Evolutionary conservation across 345 rosid species (phyloP), one percentile per base, ranked within the genome.

Genomic region (Limnanthes douglasii): DNA sequence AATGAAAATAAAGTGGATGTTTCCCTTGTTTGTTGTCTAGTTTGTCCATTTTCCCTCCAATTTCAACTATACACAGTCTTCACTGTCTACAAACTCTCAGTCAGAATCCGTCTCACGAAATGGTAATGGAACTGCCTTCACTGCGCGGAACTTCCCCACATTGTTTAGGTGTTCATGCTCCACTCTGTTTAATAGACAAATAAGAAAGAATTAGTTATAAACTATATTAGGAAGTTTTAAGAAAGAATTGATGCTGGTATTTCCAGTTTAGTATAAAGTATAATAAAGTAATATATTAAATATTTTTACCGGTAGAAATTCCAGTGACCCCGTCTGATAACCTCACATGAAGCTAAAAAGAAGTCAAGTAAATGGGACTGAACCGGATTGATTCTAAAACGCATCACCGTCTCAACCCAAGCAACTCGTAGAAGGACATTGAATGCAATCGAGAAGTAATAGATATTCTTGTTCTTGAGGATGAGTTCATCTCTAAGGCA

Each of bases 251-350:
- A n/a, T n/a, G n/a, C n/a, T n/a, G n/a, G n/a, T n/a, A n/a, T n/a
- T n/a, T n/a, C n/a, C n/a, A n/a, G n/a, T n/a, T n/a, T n/a, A n/a
- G n/a, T n/a, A n/a, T n/a, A n/a, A n/a, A n/a, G n/a, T n/a, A n/a
- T 1, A 25, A 6, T 11, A 25, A 25, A 25, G n/a, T 25, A 25
- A 11, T 25, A 6, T 25, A 1, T 25, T 25, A 25, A 25, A 25
- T 25, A 8, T 25, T 8, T 25, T 29, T 57, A 86, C 97, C 97
- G 70, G 71, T 90, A 85, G 32, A 85, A 90, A 54, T 85, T 90
- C 99, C 99, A 85, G 14, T 90, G 99, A 16, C 99, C 99, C 40
- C 99, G 54, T 4, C 94, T 64, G 34, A 80, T 72, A 31, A 90
- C 93, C 66, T 90, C 99, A 18, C 75, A 54, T 0, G 94, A 81